Conservation (phyloP, 2,329 filamentous ascomycete genomes). For the Mycosphaerelloides madeirae region DNA sequence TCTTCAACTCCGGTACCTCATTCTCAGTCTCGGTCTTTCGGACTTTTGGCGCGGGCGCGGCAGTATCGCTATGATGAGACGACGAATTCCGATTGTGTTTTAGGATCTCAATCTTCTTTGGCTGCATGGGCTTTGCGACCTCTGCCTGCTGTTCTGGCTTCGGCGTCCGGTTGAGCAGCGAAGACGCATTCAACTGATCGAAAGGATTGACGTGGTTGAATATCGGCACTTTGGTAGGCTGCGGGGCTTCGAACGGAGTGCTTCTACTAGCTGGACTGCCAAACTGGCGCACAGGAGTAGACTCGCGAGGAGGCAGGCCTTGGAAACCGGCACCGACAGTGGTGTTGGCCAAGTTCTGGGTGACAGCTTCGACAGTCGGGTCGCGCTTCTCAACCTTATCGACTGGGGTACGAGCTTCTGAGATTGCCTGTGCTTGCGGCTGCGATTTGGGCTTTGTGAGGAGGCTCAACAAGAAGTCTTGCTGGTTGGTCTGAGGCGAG, state of each 20-base stretch:
- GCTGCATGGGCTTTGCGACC: slow-evolving; percentile 15
- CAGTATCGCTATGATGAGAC: slow-evolving; percentile 24
- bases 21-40: slow-evolving; percentile 31
- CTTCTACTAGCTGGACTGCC: slow-evolving; percentile 25
- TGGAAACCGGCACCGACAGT: slow-evolving; percentile 36
- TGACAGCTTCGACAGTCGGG: slow-evolving; percentile 37
- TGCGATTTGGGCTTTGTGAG: slow-evolving; percentile 60
- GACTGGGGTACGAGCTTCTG: slow-evolving; percentile 20
- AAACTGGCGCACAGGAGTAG: slow-evolving; percentile 28
- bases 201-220: slow-evolving; percentile 72
- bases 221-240: slow-evolving; percentile 40
- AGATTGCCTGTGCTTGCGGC: slow-evolving; percentile 33
- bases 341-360: slow-evolving; percentile 43
- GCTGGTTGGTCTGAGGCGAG: slow-evolving; percentile 33
- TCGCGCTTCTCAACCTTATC: slow-evolving; percentile 12
- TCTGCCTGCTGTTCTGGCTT: slow-evolving; percentile 36
- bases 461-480: slow-evolving; percentile 79
- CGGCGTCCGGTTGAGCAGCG: slow-evolving; percentile 56
- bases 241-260: slow-evolving; percentile 37
- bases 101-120: slow-evolving; percentile 42
- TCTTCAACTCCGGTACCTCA: slow-evolving; percentile 14
- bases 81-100: slow-evolving; percentile 42
- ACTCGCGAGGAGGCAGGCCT: slow-evolving; percentile 18
- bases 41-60: slow-evolving; percentile 32
- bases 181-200: slow-evolving; percentile 63